Percentiles rank a stretch among this genome's conserved stretches.
Conservation (phyloP, 2,329 filamentous ascomycete species). For the Fusarium buxicola region DNA sequence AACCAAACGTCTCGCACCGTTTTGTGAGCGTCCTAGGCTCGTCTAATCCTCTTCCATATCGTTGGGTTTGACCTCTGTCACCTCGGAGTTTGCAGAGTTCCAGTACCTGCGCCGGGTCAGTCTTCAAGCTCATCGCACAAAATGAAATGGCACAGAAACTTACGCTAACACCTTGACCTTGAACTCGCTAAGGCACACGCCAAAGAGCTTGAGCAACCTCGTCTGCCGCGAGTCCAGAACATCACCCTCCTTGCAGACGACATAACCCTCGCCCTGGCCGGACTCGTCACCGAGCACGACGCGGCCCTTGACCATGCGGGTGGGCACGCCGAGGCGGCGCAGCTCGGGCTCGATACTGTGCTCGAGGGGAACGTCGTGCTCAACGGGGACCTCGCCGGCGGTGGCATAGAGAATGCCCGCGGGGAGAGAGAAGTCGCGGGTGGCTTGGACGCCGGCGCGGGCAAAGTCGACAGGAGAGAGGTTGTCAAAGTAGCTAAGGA, state of each 20-base stretch:
- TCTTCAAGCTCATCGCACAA: constrained; percentile 25
- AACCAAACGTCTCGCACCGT: constrained; percentile 45
- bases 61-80: constrained; percentile 64
- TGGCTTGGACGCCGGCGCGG: constrained; percentile 81
- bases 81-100: constrained; percentile 67
- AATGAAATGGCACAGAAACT: constrained; percentile 46
- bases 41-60: constrained; percentile 52
- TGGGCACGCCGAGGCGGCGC: constrained; percentile 89
- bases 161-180: constrained; percentile 81
- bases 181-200: constrained; percentile 91
- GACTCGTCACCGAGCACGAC: constrained; percentile 74
- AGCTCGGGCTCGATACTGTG: constrained; percentile 92
- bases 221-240: constrained; percentile 92
- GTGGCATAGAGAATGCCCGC: constrained; percentile 83
- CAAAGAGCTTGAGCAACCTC: constrained; percentile 92
- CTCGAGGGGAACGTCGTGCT: constrained; percentile 87
- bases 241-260: constrained; percentile 87
- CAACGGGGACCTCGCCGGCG: constrained; percentile 81
- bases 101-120: constrained; percentile 62
- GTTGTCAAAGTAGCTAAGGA: constrained; percentile 78
- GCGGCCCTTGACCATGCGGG: constrained; percentile 87
- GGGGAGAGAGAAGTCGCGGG: constrained; percentile 83
- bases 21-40: constrained; percentile 23
- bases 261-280: constrained; percentile 71
- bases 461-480: constrained; percentile 89